phyloP scores from a whole-genome alignment of 805 yeast genomes.

The Hanseniaspora occidentalis region DNA sequence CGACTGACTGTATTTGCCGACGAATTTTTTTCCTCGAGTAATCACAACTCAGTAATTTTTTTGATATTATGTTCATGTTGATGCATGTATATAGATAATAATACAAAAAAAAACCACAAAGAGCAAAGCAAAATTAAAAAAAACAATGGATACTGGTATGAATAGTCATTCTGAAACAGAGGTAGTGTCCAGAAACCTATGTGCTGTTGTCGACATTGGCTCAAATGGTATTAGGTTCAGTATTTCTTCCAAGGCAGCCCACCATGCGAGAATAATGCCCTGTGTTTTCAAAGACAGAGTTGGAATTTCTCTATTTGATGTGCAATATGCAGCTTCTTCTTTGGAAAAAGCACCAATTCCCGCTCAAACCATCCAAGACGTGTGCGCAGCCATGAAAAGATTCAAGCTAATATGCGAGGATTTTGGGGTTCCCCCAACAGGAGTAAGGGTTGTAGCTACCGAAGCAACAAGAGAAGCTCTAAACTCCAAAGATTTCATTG shows the following conservation, averaged over 20 bases:
- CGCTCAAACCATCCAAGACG: slow-evolving; percentile 42
- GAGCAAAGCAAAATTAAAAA: background rate
- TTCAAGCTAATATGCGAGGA: slow-evolving; percentile 60
- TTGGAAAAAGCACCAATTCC: slow-evolving; percentile 41
- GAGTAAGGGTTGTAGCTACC: slow-evolving; percentile 59
- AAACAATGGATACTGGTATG: background rate
- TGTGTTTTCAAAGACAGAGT: slow-evolving; percentile 65
- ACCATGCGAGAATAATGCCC: slow-evolving; percentile 66
- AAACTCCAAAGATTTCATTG: slow-evolving; percentile 46
- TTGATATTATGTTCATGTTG: no score
- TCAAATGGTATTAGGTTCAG: slow-evolving; percentile 66
- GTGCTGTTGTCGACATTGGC: slow-evolving; percentile 66
- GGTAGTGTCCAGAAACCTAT: slow-evolving; percentile 42
- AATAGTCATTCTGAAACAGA: slow-evolving; percentile 31
- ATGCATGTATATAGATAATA: background rate
- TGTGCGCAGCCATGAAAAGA: slow-evolving; percentile 50
- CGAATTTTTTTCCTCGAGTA: background rate
- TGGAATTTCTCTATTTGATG: slow-evolving; percentile 57
- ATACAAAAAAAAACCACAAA: background rate
- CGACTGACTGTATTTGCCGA: no score
- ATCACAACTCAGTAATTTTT: no score
- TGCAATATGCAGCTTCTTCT: slow-evolving; percentile 33
- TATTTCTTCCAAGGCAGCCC: slow-evolving; percentile 54
- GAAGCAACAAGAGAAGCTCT: slow-evolving; percentile 64
- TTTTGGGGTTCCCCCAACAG: slow-evolving; percentile 52